Conservation (phyloP, 1,284 basidiomycete genomes). For the Ceratobasidium theobromae region DNA sequence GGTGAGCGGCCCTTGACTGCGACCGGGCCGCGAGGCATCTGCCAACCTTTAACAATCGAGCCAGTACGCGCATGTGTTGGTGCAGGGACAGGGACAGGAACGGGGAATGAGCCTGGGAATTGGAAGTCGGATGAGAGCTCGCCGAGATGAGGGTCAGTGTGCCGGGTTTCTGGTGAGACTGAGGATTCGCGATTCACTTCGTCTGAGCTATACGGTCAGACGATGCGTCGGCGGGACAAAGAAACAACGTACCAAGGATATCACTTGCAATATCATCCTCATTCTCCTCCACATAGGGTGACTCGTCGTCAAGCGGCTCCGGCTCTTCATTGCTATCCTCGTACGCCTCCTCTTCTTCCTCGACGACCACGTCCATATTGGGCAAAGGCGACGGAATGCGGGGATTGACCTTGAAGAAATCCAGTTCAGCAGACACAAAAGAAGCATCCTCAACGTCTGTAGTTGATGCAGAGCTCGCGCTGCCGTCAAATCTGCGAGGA, state of each 20-base stretch:
- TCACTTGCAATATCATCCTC: conserved; percentile 19
- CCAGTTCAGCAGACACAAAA: neutral
- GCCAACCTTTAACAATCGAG: conserved; percentile 18
- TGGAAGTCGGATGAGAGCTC: neutral
- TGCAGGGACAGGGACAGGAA: neutral
- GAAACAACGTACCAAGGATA: conserved; percentile 9
- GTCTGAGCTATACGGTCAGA: neutral
- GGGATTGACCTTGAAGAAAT: neutral
- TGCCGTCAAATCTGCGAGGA: conserved; percentile 30
- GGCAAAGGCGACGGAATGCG: conserved; percentile 3
- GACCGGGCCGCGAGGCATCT: conserved; percentile 21
- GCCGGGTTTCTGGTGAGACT: neutral
- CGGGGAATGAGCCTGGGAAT: neutral
- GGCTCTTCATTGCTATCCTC: conserved; percentile 30
- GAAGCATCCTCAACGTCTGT: conserved; percentile 8
- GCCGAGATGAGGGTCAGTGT: neutral
- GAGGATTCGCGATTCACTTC: conserved; percentile 8
- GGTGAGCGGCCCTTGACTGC: neutral
- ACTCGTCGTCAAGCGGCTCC: conserved; percentile 20
- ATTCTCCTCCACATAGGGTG: conserved; percentile 24
- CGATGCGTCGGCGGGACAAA: neutral
- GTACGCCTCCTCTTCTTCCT: conserved; percentile 28
- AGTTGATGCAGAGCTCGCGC: conserved; percentile 31
- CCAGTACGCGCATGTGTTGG: conserved; percentile 14
- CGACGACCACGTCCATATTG: conserved; percentile 29